phyloP scores from a whole-genome alignment of 306 rosid genomes.

The Cyamopsis tetragonoloba region DNA sequence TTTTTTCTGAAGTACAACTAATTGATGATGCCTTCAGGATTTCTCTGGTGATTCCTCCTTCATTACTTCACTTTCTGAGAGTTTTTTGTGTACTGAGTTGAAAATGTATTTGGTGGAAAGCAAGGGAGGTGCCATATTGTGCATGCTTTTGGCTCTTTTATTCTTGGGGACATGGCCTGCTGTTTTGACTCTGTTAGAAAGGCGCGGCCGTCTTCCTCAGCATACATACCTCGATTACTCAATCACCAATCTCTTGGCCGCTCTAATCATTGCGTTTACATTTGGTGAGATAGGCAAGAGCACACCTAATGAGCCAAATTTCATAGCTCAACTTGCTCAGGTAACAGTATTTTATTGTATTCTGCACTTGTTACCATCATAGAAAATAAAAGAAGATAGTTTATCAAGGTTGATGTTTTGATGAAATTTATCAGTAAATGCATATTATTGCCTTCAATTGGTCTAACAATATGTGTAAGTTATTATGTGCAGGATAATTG shows the following conservation, averaged over 20 bases:
- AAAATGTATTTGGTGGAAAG: slow-evolving; percentile 82
- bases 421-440: slow-evolving; percentile 37
- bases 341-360: slow-evolving; percentile 24
- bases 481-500: slow-evolving; percentile 62
- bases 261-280: slow-evolving; percentile 70
- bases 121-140: slow-evolving; percentile 80
- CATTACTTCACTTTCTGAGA: slow-evolving; percentile 27
- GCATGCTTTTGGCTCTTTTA: slow-evolving; percentile 76
- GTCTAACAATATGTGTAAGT: slow-evolving; percentile 12
- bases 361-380: not conserved
- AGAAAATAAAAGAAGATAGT: not conserved
- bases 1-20: not conserved
- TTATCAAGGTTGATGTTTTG: not conserved
- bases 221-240: slow-evolving; percentile 93
- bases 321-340: slow-evolving; percentile 71
- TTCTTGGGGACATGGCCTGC: slow-evolving; percentile 98
- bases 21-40: slow-evolving; percentile 39
- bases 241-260: slow-evolving; percentile 79
- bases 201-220: slow-evolving; percentile 94
- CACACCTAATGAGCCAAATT: slow-evolving; percentile 52
- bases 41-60: slow-evolving; percentile 26
- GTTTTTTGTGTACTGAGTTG: slow-evolving; percentile 27
- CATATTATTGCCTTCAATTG: not conserved
- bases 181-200: slow-evolving; percentile 62
- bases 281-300: slow-evolving; percentile 76